These are phyloP conservation scores for Dipteronia sinensis DNA, from an alignment of 345 rosid species.

Conservation along the genomic window DNA sequence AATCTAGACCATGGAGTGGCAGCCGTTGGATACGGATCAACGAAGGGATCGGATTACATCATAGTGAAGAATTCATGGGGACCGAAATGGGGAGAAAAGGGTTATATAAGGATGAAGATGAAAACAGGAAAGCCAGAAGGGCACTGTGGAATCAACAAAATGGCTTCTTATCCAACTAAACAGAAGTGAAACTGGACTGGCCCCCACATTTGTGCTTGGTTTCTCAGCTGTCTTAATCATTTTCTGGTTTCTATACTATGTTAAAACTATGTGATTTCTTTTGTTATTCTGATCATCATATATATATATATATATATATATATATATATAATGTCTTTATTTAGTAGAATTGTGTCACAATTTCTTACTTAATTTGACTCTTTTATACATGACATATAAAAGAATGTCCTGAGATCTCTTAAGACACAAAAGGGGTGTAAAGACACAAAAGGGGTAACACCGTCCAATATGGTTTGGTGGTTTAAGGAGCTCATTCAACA, in stretches of 20 bases:
- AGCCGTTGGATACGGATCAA: slow-evolving; percentile 83
- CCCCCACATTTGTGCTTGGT: neutral
- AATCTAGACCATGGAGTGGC: slow-evolving; percentile 77
- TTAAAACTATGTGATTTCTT: neutral
- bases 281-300: too few relatives aligned
- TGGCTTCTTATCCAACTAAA: slow-evolving; percentile 85
- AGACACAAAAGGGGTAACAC: too few relatives aligned
- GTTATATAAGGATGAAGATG: slow-evolving; percentile 76
- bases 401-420: too few relatives aligned
- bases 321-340: too few relatives aligned
- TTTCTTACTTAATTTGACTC: too few relatives aligned
- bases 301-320: too few relatives aligned
- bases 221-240: neutral
- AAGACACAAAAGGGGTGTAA: too few relatives aligned
- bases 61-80: slow-evolving; percentile 95
- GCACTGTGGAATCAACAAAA: slow-evolving; percentile 77
- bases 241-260: neutral
- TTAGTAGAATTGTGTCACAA: too few relatives aligned
- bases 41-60: slow-evolving; percentile 60
- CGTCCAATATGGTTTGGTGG: too few relatives aligned
- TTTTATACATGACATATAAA: too few relatives aligned
- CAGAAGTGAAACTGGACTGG: slow-evolving; percentile 25
- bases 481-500: too few relatives aligned
- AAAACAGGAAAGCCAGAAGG: slow-evolving; percentile 80
- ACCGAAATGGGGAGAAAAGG: slow-evolving; percentile 77